Conservation (phyloP, 768 basidiomycete species). For the Leccinum boreale region DNA sequence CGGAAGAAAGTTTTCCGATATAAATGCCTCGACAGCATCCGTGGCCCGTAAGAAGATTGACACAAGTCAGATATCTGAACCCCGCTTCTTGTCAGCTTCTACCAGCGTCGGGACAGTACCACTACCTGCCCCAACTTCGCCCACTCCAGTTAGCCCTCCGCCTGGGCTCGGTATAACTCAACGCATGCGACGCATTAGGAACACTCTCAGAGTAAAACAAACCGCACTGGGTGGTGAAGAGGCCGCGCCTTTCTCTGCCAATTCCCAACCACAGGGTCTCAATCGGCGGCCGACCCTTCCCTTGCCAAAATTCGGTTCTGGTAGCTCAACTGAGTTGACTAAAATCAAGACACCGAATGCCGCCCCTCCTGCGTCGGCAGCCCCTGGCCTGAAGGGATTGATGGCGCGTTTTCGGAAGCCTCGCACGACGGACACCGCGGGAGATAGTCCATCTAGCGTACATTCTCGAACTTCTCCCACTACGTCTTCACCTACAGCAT, state of each 20-base stretch:
- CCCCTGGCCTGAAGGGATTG: constrained; percentile 75
- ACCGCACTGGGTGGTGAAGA: constrained; percentile 51
- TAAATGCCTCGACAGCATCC: constrained; percentile 41
- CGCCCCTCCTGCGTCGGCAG: constrained; percentile 67
- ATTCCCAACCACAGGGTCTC: constrained; percentile 45
- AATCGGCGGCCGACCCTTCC: constrained; percentile 44
- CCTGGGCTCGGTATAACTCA: constrained; percentile 56
- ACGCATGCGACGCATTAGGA: constrained; percentile 68
- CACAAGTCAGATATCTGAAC: constrained; percentile 62
- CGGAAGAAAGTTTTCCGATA: constrained; percentile 39
- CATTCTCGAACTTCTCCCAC: constrained; percentile 31
- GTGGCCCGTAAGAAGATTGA: constrained; percentile 54
- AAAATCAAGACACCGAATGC: constrained; percentile 54
- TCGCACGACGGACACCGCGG: constrained; percentile 26
- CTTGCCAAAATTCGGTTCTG: constrained; percentile 39
- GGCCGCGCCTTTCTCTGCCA: constrained; percentile 40
- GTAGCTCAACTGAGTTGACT: constrained; percentile 44
- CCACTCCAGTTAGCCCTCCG: constrained; percentile 33
- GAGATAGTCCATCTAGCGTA: constrained; percentile 30
- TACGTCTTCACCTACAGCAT: constrained; percentile 35
- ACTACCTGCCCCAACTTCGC: constrained; percentile 39
- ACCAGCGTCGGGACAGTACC: constrained; percentile 68
- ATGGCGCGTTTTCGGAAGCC: constrained; percentile 70
- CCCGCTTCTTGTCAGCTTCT: constrained; percentile 62
- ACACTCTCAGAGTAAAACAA: constrained; percentile 58